Percentiles rank a stretch among this genome's conserved stretches.
These are phyloP conservation scores for Lotus japonicus DNA, from an alignment of 306 rosid species.

Conservation along the genomic window DNA sequence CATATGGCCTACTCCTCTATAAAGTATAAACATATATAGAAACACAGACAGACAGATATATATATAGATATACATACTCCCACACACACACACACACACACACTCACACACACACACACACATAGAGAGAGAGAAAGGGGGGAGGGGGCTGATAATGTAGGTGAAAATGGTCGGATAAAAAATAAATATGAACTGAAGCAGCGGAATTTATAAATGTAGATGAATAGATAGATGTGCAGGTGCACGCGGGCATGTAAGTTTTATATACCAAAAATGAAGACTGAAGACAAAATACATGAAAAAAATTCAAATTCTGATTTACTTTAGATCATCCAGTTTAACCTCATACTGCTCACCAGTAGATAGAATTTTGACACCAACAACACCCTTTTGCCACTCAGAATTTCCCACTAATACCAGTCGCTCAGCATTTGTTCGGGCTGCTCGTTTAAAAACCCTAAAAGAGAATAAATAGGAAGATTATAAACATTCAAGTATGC, in stretches of 20 bases:
- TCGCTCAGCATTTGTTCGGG: constrained; percentile 66
- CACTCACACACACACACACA: no score
- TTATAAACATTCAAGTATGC: background rate
- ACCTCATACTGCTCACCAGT: constrained; percentile 82
- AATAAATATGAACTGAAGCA: constrained; percentile 10
- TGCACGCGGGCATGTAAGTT: background rate
- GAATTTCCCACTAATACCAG: constrained; percentile 80
- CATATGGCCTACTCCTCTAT: background rate
- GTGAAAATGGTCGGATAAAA: background rate
- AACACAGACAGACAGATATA: no score
- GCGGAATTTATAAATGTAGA: background rate
- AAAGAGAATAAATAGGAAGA: constrained; percentile 5
- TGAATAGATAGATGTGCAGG: background rate
- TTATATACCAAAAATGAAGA: background rate
- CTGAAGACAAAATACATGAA: constrained; percentile 8
- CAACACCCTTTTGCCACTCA: constrained; percentile 92
- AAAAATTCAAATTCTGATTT: constrained; percentile 16
- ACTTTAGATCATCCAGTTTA: constrained; percentile 70
- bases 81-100: no score
- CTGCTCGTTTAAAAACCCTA: constrained; percentile 87
- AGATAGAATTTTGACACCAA: constrained; percentile 72
- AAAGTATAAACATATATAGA: no score
- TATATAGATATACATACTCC: background rate
- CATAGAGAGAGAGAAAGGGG: background rate
- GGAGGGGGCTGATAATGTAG: background rate